Base-by-base conservation (phyloP, 805 yeast species). In the Candida coleopterorum region DNA sequence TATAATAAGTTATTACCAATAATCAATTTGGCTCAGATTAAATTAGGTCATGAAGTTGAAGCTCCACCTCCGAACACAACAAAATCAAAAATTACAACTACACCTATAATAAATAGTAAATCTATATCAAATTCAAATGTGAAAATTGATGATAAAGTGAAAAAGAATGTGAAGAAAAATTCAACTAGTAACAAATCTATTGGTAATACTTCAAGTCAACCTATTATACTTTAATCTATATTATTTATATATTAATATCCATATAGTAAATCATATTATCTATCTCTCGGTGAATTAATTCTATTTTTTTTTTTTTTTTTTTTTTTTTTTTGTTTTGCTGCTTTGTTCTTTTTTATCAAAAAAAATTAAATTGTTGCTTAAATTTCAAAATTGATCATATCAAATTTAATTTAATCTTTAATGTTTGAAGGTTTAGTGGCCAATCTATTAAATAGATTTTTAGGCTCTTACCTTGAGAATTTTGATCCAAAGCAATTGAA, bases 401-500 rank as follows among this genome's bases (percentile, higher is more conserved):
- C 28, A 25, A 14, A 6, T 6, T 6, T 20, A 6, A 25, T 15
- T 17, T 12, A 25, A 4, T 4, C 5, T 15, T 25, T 12, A 25
- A 79, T 79, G 86, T 71, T 79, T 49, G 86, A 79, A 52, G 77
- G 83, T 2, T 56, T 80, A 16, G 85, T 77, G 10, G 85, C 86
- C 11, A 71, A 72, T 29, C 64, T 80, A 26, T 65, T 80, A 41
- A 80, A 80, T 53, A 54, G 82, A 45, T 70, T 79, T 40, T 55
- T 80, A 29, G 87, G 87, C 2, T 69, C 77, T 21, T 87, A 88
- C 57, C 88, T 90, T 33, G 95, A 94, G 62, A 85, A 94, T 60
- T 93, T 93, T 58, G 98, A 93, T 62, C 88, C 97, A 12, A 85
- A 85, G 47, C 96, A 93, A 53, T 66, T 93, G 51, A 89, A 93